Evolutionary conservation across 345 rosid genomes (phyloP).

Genomic region (Salix caprea): DNA sequence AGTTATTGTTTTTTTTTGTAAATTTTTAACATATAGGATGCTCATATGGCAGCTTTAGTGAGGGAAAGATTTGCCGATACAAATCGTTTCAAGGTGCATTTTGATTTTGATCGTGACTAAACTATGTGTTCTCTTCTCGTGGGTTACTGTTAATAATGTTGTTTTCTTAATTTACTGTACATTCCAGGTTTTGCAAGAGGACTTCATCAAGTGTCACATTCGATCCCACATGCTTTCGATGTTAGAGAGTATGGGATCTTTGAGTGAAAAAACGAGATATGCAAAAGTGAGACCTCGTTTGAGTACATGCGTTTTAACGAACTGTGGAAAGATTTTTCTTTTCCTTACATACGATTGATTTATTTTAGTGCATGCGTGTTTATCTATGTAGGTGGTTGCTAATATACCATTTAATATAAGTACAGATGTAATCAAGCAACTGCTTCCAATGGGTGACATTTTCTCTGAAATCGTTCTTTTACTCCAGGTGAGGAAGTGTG

Average conservation of each 20-base stretch:
- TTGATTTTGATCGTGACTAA: neutral
- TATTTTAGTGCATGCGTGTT: neutral
- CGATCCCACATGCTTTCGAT: constrained; percentile 56
- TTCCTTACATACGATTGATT: neutral
- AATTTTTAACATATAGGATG: constrained; percentile 48
- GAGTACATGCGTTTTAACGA: neutral
- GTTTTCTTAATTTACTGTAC: neutral
- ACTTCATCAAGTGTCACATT: constrained; percentile 70
- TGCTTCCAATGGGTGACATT: constrained; percentile 92
- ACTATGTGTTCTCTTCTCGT: neutral
- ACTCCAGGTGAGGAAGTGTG: constrained; percentile 53
- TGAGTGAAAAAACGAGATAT: constrained; percentile 22
- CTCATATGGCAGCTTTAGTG: constrained; percentile 73
- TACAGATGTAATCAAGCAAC: constrained; percentile 71
- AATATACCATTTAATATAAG: constrained; percentile 87
- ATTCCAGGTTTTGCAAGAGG: constrained; percentile 74
- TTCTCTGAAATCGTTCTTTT: constrained; percentile 85
- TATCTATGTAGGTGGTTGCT: constrained; percentile 63
- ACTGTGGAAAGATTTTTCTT: too few species aligned
- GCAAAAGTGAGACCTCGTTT: constrained; percentile 52
- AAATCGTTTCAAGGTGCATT: constrained; percentile 51
- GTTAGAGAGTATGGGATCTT: constrained; percentile 32
- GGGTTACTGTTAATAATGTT: neutral
- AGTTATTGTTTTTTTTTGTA: neutral
- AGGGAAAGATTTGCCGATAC: constrained; percentile 58